Evolutionary conservation across 129 eudicot species (phyloP).

Genomic region (sunflower (Helianthus annuus)): HanXRQr2.0-SUNRISE NC_035441.2:69020263-69020762

Average conservation of each 20-base stretch:
- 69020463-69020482: neutral
- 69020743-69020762: neutral
- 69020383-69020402: too few relatives aligned
- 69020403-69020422: neutral
- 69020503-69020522: neutral
- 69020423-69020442: neutral
- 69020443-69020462: neutral
- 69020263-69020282: too few relatives aligned
- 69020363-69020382: too few relatives aligned
- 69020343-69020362: too few relatives aligned
- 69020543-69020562: neutral
- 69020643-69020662: neutral
- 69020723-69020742: conserved; percentile 1
- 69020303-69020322: too few relatives aligned
- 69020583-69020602: neutral
- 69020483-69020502: conserved; percentile 16
- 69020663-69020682: neutral
- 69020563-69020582: conserved; percentile 7
- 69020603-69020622: neutral
- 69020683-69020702: neutral
- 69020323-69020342: too few relatives aligned
- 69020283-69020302: too few relatives aligned
- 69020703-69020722: neutral
- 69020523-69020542: neutral
- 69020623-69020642: too few relatives aligned